Evolutionary conservation across 495 filamentous ascomycete species (phyloP).

Genomic region (Penicillium roqueforti): DNA sequence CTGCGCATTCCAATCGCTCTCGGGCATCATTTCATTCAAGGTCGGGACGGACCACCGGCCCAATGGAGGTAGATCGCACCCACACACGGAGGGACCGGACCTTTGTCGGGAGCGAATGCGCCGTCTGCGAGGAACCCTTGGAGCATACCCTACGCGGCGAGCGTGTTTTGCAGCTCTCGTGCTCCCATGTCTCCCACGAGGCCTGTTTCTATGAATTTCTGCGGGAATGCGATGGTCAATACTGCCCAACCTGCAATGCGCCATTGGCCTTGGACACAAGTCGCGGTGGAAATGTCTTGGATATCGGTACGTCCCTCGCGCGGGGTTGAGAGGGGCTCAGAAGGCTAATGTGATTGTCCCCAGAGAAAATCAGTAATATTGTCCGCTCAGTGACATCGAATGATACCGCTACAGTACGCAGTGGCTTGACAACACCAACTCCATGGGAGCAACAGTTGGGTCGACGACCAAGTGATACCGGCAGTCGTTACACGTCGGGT

Average conservation of each 20-base stretch:
- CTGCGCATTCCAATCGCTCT: constrained; percentile 32
- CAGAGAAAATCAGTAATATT: constrained; percentile 94
- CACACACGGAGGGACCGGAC: constrained; percentile 86
- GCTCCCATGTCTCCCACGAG: constrained; percentile 92
- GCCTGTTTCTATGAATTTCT: constrained; percentile 99
- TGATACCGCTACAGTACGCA: constrained; percentile 52
- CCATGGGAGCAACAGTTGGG: constrained; percentile 56
- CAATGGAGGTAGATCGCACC: constrained; percentile 72
- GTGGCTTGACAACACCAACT: constrained; percentile 50
- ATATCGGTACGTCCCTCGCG: constrained; percentile 66
- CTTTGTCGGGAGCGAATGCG: constrained; percentile 90
- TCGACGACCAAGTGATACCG: constrained; percentile 48
- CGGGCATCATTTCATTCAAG: constrained; percentile 46
- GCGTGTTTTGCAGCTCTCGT: constrained; percentile 93
- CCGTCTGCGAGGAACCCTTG: constrained; percentile 94
- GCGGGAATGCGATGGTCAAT: constrained; percentile 89
- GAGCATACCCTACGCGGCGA: constrained; percentile 96
- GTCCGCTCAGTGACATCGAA: constrained; percentile 76
- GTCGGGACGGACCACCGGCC: constrained; percentile 62
- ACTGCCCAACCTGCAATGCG: constrained; percentile 91
- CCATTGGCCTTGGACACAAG: constrained; percentile 92
- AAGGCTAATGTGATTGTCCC: constrained; percentile 8
- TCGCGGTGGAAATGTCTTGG: constrained; percentile 88
- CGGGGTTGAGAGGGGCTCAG: not conserved
- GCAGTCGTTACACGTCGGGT: constrained; percentile 32